phyloP scores from a whole-genome alignment of 768 basidiomycete species.

The Gyrodon lividus region DNA sequence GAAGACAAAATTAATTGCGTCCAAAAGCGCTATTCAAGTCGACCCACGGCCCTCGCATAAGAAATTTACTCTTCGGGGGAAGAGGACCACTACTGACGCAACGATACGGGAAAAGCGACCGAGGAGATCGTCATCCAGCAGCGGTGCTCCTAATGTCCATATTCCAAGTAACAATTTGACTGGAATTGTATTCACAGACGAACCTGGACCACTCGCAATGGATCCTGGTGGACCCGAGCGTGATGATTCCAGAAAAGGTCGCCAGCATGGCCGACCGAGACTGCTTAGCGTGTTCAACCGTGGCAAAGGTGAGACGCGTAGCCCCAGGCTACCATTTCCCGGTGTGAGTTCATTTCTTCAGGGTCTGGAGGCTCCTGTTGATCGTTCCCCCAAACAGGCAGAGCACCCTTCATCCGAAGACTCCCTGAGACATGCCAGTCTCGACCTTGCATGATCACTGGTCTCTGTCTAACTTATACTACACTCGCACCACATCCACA shows the following conservation, averaged over 20 bases:
- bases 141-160: neutral
- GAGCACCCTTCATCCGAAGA: constrained; percentile 8
- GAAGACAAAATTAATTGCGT: constrained; percentile 70
- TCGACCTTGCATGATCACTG: constrained; percentile 3
- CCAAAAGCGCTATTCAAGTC: constrained; percentile 31
- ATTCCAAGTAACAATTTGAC: constrained; percentile 18
- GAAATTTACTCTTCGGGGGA: constrained; percentile 20
- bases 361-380: neutral
- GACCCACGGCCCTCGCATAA: constrained; percentile 26
- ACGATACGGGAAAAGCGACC: constrained; percentile 9
- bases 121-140: constrained; percentile 26
- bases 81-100: constrained; percentile 11
- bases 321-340: neutral
- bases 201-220: constrained; percentile 39
- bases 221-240: constrained; percentile 14
- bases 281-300: constrained; percentile 31
- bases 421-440: neutral
- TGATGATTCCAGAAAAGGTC: constrained; percentile 10
- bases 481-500: neutral
- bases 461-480: constrained; percentile 9
- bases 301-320: constrained; percentile 16
- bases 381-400: constrained; percentile 1
- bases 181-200: constrained; percentile 37
- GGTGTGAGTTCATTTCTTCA: constrained; percentile 12
- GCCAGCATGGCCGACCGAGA: constrained; percentile 28